Conservation (phyloP, 345 rosid species). For the Hypericum androsaemum region DNA sequence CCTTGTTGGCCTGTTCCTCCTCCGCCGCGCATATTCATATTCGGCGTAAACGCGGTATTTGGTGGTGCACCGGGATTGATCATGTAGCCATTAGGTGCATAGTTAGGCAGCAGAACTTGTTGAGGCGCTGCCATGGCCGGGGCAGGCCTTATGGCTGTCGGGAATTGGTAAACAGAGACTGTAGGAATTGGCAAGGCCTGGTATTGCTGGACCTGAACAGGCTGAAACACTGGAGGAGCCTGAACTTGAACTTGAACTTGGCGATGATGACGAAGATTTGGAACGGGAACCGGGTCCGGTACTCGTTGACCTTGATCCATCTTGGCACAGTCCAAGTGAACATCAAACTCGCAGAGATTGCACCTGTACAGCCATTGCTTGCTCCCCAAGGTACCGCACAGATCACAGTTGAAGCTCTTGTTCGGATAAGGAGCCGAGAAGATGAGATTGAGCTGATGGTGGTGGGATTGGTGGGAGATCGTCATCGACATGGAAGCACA, state of each 20-base stretch:
- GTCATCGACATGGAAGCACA: constrained; percentile 36
- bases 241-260: not conserved
- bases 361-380: constrained; percentile 41
- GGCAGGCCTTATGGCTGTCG: not conserved
- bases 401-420: constrained; percentile 26
- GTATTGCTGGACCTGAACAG: constrained; percentile 3
- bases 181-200: not conserved
- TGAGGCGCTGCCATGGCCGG: no score
- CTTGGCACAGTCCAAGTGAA: constrained; percentile 33
- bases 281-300: no score
- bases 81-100: not conserved
- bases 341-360: constrained; percentile 30
- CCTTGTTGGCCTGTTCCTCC: not conserved
- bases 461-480: constrained; percentile 28
- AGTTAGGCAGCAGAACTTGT: not conserved
- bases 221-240: not conserved
- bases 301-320: no score
- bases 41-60: not conserved
- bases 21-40: not conserved
- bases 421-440: constrained; percentile 23
- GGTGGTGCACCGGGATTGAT: not conserved
- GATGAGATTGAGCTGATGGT: constrained; percentile 33
- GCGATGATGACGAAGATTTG: not conserved
- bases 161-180: not conserved
- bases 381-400: constrained; percentile 24